Evolutionary conservation across 1,139 yeast species (phyloP).

Genomic region (Pichia sp.): DNA sequence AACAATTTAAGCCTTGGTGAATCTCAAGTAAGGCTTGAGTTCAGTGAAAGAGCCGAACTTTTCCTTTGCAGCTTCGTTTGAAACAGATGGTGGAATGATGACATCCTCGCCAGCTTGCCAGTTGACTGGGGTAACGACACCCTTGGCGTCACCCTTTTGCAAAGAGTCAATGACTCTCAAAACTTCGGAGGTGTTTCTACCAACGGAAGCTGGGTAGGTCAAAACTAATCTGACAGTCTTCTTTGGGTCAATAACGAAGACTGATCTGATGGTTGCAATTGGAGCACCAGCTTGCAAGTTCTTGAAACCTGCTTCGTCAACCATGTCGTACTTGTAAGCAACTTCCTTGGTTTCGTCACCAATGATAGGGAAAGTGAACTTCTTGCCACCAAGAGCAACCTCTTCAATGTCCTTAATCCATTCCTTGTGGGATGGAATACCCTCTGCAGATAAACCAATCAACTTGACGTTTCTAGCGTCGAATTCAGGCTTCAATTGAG

Average conservation of each 20-base stretch:
- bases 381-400: conserved; percentile 52
- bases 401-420: conserved; percentile 91
- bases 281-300: conserved; percentile 55
- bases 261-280: conserved; percentile 78
- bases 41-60: conserved; percentile 77
- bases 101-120: conserved; percentile 78
- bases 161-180: conserved; percentile 81
- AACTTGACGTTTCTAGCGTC: conserved; percentile 73
- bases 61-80: conserved; percentile 71
- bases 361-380: conserved; percentile 77
- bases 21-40: conserved; percentile 80
- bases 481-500: conserved; percentile 77
- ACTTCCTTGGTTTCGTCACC: conserved; percentile 79
- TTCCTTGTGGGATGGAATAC: conserved; percentile 62
- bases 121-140: conserved; percentile 78
- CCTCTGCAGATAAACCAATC: conserved; percentile 80
- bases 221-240: conserved; percentile 78
- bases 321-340: conserved; percentile 82
- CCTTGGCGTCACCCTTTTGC: conserved; percentile 71
- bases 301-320: conserved; percentile 80
- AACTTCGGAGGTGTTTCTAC: conserved; percentile 85
- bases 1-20: conserved; percentile 30
- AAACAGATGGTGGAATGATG: conserved; percentile 77
- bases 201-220: conserved; percentile 87
- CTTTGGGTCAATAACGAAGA: conserved; percentile 78